phyloP scores from a whole-genome alignment of 331 rosid genomes.

The Quercus lobata region DNA sequence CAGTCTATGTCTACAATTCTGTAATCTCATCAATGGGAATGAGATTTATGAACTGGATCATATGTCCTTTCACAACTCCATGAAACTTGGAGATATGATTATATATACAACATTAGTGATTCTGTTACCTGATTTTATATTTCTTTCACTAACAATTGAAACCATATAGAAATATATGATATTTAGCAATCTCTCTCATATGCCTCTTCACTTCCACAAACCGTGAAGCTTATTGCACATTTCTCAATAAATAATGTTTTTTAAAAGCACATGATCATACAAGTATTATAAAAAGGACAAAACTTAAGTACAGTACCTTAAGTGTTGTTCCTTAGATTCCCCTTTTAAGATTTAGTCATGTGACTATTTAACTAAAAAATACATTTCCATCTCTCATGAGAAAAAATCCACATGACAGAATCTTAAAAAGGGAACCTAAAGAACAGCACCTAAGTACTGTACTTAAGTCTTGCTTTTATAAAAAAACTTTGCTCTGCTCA shows the following conservation, averaged over 20 bases:
- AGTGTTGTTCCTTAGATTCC: too few species aligned
- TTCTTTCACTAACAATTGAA: background rate
- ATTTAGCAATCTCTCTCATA: background rate
- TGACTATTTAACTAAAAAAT: too few species aligned
- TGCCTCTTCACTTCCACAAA: background rate
- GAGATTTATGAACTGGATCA: background rate
- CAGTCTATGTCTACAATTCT: too few species aligned
- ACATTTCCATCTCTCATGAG: too few species aligned
- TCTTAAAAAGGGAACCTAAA: too few species aligned
- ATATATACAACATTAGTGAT: background rate
- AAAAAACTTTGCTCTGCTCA: background rate
- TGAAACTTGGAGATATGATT: background rate
- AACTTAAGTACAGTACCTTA: too few species aligned
- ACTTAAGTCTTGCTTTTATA: too few species aligned
- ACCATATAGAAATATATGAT: background rate
- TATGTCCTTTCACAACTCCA: background rate
- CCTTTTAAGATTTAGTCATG: too few species aligned
- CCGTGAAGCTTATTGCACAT: background rate
- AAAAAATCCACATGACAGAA: too few species aligned
- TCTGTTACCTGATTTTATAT: background rate
- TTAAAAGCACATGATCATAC: background rate
- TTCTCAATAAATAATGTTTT: background rate
- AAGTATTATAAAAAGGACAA: background rate
- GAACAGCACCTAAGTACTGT: too few species aligned
- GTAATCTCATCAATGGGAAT: background rate